Conservation (phyloP, 192 early-diverging fungal genomes). For the Linnemannia zychae region DNA sequence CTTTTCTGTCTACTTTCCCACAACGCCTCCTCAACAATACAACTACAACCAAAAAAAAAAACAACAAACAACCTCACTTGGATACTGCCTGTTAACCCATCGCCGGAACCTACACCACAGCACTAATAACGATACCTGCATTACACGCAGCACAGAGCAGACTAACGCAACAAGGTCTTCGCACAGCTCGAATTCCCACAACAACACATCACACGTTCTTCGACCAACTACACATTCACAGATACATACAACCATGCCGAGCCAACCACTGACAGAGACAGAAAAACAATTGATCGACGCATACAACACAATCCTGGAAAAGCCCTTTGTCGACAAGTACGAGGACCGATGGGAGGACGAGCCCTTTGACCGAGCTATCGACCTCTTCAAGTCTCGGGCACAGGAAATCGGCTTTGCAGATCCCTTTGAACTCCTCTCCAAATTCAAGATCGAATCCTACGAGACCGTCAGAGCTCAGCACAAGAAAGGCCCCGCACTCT, state of each 20-base stretch:
- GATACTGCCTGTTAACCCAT: no score
- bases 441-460: conserved; percentile 52
- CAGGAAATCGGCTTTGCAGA: conserved; percentile 54
- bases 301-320: conserved; percentile 48
- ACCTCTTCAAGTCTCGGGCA: conserved; percentile 54
- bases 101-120: neutral
- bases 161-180: no score
- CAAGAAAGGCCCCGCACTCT: conserved; percentile 36
- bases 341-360: conserved; percentile 55
- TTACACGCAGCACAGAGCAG: no score
- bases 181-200: no score
- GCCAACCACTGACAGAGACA: conserved; percentile 42
- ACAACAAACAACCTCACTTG: neutral
- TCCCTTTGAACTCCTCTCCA: conserved; percentile 43
- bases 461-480: conserved; percentile 44
- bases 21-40: neutral
- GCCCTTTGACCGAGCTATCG: conserved; percentile 52
- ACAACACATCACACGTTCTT: neutral
- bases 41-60: neutral
- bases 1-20: conserved; percentile 12
- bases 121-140: neutral
- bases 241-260: conserved; percentile 14
- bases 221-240: neutral
- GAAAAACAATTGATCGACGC: conserved; percentile 51
- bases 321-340: conserved; percentile 54